Evolutionary conservation across 768 basidiomycete genomes (phyloP).

Genomic region (Calocybe indica): DNA sequence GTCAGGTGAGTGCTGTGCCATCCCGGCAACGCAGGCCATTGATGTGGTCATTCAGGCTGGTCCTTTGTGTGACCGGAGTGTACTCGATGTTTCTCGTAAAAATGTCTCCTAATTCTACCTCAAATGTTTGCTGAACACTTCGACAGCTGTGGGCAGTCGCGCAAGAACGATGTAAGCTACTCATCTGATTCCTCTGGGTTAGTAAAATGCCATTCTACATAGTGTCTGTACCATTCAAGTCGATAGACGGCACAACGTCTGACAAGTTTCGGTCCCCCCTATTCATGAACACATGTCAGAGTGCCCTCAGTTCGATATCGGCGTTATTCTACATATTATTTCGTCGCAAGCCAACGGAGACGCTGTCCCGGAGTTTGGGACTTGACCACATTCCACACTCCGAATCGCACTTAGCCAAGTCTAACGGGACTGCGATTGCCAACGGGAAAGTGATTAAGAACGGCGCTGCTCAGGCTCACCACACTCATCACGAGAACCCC

Average conservation of each 20-base stretch:
- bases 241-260: slow-evolving; percentile 52
- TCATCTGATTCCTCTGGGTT: not conserved
- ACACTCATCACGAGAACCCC: slow-evolving; percentile 22
- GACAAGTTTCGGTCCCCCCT: slow-evolving; percentile 83
- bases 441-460: slow-evolving; percentile 28
- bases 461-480: slow-evolving; percentile 7
- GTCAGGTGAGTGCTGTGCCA: slow-evolving; percentile 11
- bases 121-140: slow-evolving; percentile 4
- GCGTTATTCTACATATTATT: slow-evolving; percentile 72
- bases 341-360: slow-evolving; percentile 48
- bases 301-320: slow-evolving; percentile 67
- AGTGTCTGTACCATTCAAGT: slow-evolving; percentile 85
- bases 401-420: slow-evolving; percentile 12
- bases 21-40: not conserved
- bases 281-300: slow-evolving; percentile 83
- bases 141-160: slow-evolving; percentile 83
- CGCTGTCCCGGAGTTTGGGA: slow-evolving; percentile 55
- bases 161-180: slow-evolving; percentile 75
- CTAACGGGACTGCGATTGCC: slow-evolving; percentile 17
- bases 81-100: slow-evolving; percentile 90
- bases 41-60: slow-evolving; percentile 43
- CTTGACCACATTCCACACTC: slow-evolving; percentile 33
- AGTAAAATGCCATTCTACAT: not conserved
- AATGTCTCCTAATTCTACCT: slow-evolving; percentile 3
- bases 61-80: slow-evolving; percentile 77